phyloP scores from a whole-genome alignment of 2,329 filamentous ascomycete genomes.

The Spiromastix sp. region DNA sequence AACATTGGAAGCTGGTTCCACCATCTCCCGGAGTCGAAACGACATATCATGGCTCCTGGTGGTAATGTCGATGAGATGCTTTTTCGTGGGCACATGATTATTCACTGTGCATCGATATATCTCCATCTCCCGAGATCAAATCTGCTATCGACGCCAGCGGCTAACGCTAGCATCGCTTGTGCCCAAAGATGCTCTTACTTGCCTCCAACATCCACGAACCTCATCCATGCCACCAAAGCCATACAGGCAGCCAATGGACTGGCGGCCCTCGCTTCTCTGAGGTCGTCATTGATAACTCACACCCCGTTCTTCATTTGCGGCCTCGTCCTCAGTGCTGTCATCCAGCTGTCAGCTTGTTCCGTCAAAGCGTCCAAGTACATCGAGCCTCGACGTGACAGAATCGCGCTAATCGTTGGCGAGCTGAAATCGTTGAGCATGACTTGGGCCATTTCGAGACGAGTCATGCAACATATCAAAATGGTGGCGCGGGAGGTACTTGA shows the following conservation, averaged over 20 bases:
- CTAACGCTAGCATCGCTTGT: constrained; percentile 38
- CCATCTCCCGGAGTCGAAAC: constrained; percentile 64
- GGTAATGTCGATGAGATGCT: constrained; percentile 78
- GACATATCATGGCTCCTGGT: constrained; percentile 56
- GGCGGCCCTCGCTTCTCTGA: constrained; percentile 57
- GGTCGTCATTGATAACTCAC: constrained; percentile 54
- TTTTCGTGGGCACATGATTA: constrained; percentile 82
- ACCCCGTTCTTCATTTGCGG: constrained; percentile 79
- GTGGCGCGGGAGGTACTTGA: constrained; percentile 65
- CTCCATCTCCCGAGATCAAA: constrained; percentile 72
- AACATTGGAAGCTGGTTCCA: constrained; percentile 64
- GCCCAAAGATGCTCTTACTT: constrained; percentile 29
- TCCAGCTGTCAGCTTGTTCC: constrained; percentile 71
- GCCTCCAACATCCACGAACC: constrained; percentile 30
- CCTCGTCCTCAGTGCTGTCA: constrained; percentile 66
- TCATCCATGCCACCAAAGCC: constrained; percentile 64
- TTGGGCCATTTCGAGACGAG: constrained; percentile 62
- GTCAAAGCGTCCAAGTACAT: constrained; percentile 47
- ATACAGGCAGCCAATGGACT: constrained; percentile 70
- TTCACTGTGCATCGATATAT: constrained; percentile 53
- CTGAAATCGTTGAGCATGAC: constrained; percentile 58
- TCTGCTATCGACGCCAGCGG: constrained; percentile 46
- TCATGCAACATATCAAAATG: constrained; percentile 62
- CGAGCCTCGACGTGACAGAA: constrained; percentile 52
- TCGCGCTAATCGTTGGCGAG: constrained; percentile 68